Percentiles rank a stretch among this genome's conserved stretches.
Conservation (phyloP, 2,329 filamentous ascomycete species). For the Trichocomaceae sp. region DNA sequence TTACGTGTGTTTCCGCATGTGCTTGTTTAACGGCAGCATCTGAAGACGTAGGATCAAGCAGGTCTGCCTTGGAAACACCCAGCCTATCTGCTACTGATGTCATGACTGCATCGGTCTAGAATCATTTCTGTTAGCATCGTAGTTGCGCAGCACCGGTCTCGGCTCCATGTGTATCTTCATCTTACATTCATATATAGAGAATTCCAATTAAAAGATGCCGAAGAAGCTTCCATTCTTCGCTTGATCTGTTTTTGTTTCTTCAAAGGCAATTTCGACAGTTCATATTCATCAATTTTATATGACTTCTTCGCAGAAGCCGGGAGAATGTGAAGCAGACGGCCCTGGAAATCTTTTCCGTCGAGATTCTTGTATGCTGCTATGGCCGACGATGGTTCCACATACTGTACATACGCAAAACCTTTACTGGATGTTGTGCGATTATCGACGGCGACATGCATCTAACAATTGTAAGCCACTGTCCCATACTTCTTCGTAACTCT, state of each 20-base stretch:
- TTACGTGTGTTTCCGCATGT: constrained; percentile 89
- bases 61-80: constrained; percentile 81
- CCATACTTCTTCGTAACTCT: not conserved
- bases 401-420: constrained; percentile 85
- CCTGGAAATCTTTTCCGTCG: constrained; percentile 85
- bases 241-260: constrained; percentile 92
- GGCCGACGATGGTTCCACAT: constrained; percentile 63
- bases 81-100: constrained; percentile 79
- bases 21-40: constrained; percentile 95
- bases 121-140: constrained; percentile 17
- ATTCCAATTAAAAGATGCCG: constrained; percentile 90
- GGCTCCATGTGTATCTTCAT: constrained; percentile 10
- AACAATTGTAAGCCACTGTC: constrained; percentile 38
- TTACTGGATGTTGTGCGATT: constrained; percentile 66
- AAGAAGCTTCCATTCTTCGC: constrained; percentile 72
- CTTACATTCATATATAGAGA: constrained; percentile 94
- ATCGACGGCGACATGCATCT: constrained; percentile 83
- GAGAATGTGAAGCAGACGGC: constrained; percentile 82
- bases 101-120: constrained; percentile 72
- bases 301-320: constrained; percentile 77
- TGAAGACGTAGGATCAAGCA: constrained; percentile 90
- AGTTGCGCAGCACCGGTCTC: not conserved
- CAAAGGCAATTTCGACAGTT: constrained; percentile 80
- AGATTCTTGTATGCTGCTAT: constrained; percentile 70
- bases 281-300: constrained; percentile 76